phyloP scores from a whole-genome alignment of 1,139 yeast species.

The Groenewaldozyma sp. region DNA sequence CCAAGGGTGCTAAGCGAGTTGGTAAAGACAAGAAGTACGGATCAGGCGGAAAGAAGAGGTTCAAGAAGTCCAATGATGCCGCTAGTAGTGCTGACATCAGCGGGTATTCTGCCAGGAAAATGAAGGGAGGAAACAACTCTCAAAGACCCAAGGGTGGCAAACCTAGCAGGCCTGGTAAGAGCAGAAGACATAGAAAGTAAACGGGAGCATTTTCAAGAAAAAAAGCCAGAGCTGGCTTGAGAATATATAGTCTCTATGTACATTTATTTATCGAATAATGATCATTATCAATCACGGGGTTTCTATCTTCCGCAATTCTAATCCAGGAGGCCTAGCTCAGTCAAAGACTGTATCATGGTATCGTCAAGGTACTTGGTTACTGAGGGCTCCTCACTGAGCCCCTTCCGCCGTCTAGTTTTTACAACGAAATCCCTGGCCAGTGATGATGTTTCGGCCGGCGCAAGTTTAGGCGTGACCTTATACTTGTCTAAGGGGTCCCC shows the following conservation, averaged over 20 bases:
- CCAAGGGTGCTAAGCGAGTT: conserved; percentile 48
- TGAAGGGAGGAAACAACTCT: conserved; percentile 37
- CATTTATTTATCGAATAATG: neutral
- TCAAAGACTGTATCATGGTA: conserved; percentile 46
- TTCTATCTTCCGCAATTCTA: too few species aligned
- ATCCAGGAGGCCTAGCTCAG: conserved; percentile 37
- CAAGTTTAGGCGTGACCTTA: conserved; percentile 55
- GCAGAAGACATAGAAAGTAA: conserved; percentile 37
- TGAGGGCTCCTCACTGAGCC: conserved; percentile 62
- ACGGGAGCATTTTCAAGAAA: neutral
- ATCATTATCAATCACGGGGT: conserved; percentile 1
- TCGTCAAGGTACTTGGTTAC: conserved; percentile 61
- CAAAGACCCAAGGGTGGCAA: conserved; percentile 22
- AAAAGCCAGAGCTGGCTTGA: neutral
- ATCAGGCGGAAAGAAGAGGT: conserved; percentile 70
- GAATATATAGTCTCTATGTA: conserved; percentile 2
- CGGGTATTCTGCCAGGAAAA: conserved; percentile 50
- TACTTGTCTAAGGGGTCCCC: conserved; percentile 81
- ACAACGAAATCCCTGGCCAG: conserved; percentile 82
- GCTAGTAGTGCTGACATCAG: conserved; percentile 62
- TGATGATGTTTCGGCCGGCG: conserved; percentile 61
- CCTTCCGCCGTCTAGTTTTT: conserved; percentile 84
- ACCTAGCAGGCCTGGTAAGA: conserved; percentile 61
- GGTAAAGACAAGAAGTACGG: conserved; percentile 67
- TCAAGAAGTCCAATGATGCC: conserved; percentile 64